phyloP scores from a whole-genome alignment of 371 early-diverging fungal genomes.

The Mucor circinelloides region DNA sequence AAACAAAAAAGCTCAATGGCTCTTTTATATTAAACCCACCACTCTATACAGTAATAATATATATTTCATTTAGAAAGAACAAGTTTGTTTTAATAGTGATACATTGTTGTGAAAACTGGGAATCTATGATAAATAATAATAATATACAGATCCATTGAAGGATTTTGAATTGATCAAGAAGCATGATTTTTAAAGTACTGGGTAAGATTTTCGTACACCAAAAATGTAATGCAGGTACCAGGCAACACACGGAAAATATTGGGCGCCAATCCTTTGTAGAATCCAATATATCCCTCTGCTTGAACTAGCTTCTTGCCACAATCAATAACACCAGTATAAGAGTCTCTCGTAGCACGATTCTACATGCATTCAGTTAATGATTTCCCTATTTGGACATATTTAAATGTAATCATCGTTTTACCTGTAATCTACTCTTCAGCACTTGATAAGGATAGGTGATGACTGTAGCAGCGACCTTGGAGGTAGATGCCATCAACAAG shows the following conservation, averaged over 20 bases:
- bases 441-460: slow-evolving; percentile 97
- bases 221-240: slow-evolving; percentile 94
- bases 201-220: slow-evolving; percentile 89
- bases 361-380: slow-evolving; percentile 5
- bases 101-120: neutral
- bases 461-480: slow-evolving; percentile 87
- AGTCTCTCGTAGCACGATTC: slow-evolving; percentile 42
- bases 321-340: slow-evolving; percentile 72
- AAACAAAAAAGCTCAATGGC: too few species aligned
- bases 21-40: neutral
- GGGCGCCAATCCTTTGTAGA: slow-evolving; percentile 95
- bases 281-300: slow-evolving; percentile 82
- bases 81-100: neutral
- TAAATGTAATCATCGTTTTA: slow-evolving; percentile 19
- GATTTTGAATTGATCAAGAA: neutral
- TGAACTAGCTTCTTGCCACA: slow-evolving; percentile 72
- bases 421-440: slow-evolving; percentile 85
- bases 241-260: slow-evolving; percentile 91
- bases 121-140: slow-evolving; percentile 8
- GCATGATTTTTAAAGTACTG: slow-evolving; percentile 69
- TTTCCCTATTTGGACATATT: neutral
- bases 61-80: slow-evolving; percentile 2
- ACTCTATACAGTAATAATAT: neutral
- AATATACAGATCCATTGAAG: slow-evolving; percentile 9
- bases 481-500: slow-evolving; percentile 82